Evolutionary conservation across 805 yeast genomes (phyloP), one percentile per base, ranked within the genome.

Genomic region (Yamadazyma endophytica): DNA sequence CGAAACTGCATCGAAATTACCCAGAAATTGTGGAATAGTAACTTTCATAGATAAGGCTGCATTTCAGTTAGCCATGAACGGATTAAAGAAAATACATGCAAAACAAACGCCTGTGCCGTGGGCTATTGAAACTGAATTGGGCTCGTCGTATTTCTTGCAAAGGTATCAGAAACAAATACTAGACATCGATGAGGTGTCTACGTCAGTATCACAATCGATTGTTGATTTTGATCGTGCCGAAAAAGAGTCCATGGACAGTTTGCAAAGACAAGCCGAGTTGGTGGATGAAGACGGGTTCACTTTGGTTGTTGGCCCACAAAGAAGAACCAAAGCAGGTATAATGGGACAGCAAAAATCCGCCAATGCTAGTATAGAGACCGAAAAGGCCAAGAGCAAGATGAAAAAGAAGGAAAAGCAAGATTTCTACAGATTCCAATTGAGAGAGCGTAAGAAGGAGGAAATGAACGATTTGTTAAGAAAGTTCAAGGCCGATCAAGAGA

Each of bases 241-340:
- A 53, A 70, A 69, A 39, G 75, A 71, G 37, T 75, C 79, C 2
- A 64, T 65, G 17, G 79, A 76, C 21, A 73, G 70, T 28, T 55
- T 80, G 29, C 68, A 70, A 33, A 65, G 65, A 8, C 76, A 77
- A 63, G 70, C 73, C 17, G 69, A 74, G 26, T 47, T 75, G 19
- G 92, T 88, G 3, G 97, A 89, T 54, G 96, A 83, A 42, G 97
- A 89, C 54, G 97, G 97, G 2, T 89, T 89, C 61, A 87, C 95
- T 1, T 62, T 84, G 49, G 97, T 89, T 26, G 95, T 88, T 13
- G 87, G 92, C 8, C 71, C 85, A 29, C 89, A 85, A 51, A 75
- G 95, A 41, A 87, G 85, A 67, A 79, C 92, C 2, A 75, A 81
- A 55, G 76, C 78, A 40, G 84, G 84, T 39, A 68, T 87, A 23